Base-by-base conservation (phyloP, 2,329 filamentous ascomycete genomes). In the Neonectria coccinea region DNA sequence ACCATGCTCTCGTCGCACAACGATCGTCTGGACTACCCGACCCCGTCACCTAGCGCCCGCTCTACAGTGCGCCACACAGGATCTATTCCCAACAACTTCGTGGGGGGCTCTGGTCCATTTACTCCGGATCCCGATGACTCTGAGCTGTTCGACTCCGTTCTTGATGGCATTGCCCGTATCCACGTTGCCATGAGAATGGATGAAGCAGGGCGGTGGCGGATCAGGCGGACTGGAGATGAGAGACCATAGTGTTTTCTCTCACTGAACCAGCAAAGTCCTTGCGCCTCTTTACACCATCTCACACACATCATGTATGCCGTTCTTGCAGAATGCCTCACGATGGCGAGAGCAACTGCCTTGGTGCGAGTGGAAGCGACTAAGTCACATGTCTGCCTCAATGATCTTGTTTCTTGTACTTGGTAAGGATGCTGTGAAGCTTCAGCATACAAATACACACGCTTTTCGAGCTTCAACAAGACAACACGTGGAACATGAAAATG, bases 161-260 rank as follows among this genome's bases (percentile, higher is more conserved):
- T 82, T 6, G 75, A 80, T 3, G 80, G 78, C 2, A 78, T 82
- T 6, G 74, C 74, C 6, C 72, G 73, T 8, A 70, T 79, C 48
- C 65, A 75, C 31, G 72, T 83, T 11, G 69, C 71, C 18, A 81
- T 83, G 77, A 64, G 65, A 31, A 70, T 75, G 67, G 79, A 83
- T 51, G 72, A 78, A 14, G 76, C 74, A 11, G 81, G 80, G 3
- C 75, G 81, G 44, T 83, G 80, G 81, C 76, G 81, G 65, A 80
- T 83, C 55, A 72, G 68, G 41, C 68, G 74, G 25, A 44, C 67
- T 29, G 60, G 61, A 47, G 59, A 66, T 2, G 62, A 59, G 45
- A 66, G 52, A 55, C 56, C 57, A 56, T 73, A 74, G 73, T 51
- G 68, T 57, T 52, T 20, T 55, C 56, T 61, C 47, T 47, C n/a